Evolutionary conservation across 129 eudicot species (phyloP).

Genomic region (Pittosporum tobira): DNA sequence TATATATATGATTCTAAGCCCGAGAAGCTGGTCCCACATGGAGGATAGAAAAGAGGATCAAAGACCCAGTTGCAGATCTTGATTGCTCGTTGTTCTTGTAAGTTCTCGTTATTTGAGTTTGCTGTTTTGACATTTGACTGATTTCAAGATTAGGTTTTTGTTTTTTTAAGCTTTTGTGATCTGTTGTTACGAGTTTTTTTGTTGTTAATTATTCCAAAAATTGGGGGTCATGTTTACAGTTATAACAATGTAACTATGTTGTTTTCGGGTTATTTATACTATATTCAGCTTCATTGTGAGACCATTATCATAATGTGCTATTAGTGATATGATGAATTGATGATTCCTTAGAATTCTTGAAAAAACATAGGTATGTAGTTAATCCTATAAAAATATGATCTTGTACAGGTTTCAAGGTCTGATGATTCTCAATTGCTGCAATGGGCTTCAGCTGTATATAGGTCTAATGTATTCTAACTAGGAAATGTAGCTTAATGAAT

Average conservation of each 20-base stretch:
- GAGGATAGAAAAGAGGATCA: background rate
- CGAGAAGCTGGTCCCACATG: constrained; percentile 18
- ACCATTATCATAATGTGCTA: background rate
- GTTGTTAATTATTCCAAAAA: no score
- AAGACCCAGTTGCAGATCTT: constrained; percentile 26
- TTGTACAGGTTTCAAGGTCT: no score
- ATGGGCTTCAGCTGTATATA: background rate
- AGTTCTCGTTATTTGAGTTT: constrained; percentile 15
- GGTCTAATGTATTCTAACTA: background rate
- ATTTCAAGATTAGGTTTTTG: constrained; percentile 1
- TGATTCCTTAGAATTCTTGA: background rate
- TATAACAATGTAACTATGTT: background rate
- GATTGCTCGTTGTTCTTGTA: constrained; percentile 24
- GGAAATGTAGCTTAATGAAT: background rate
- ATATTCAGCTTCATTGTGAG: no score
- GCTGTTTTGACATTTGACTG: constrained; percentile 8
- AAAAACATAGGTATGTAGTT: no score
- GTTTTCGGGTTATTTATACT: no score
- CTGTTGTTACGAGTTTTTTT: background rate
- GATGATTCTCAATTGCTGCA: no score
- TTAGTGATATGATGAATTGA: background rate
- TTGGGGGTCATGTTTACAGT: background rate
- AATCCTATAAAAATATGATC: no score
- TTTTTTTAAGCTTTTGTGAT: background rate
- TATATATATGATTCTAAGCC: background rate